These are phyloP conservation scores for Exophiala alcalophila DNA, from an alignment of 2,329 filamentous ascomycete genomes.

Conservation along the genomic window DNA sequence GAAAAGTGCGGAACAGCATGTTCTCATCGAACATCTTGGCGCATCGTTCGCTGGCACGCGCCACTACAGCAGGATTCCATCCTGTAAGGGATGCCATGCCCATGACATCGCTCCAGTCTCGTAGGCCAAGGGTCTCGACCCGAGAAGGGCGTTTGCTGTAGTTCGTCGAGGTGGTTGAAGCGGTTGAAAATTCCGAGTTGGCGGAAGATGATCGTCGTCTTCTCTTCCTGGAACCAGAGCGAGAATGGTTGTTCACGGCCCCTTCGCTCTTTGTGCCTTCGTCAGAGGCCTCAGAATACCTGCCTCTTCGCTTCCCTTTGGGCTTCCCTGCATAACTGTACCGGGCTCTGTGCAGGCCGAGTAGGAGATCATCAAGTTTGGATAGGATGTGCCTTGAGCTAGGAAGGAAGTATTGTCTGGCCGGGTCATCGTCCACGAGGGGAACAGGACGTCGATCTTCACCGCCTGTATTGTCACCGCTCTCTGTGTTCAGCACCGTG, in stretches of 20 bases:
- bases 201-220: conserved; percentile 11
- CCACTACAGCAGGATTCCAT: conserved; percentile 62
- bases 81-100: conserved; percentile 73
- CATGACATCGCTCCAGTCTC: conserved; percentile 84
- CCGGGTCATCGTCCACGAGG: conserved; percentile 68
- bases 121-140: conserved; percentile 39
- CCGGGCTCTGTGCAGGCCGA: conserved; percentile 66
- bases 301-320: conserved; percentile 10
- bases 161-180: not conserved
- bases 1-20: conserved; percentile 62
- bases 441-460: conserved; percentile 49
- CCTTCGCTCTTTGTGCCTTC: not conserved
- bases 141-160: conserved; percentile 3
- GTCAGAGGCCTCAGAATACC: conserved; percentile 2
- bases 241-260: conserved; percentile 8
- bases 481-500: conserved; percentile 28
- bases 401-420: conserved; percentile 63
- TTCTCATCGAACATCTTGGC: conserved; percentile 69
- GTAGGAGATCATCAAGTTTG: conserved; percentile 67
- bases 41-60: conserved; percentile 70
- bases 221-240: not conserved
- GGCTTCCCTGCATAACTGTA: conserved; percentile 45
- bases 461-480: conserved; percentile 16
- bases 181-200: conserved; percentile 6
- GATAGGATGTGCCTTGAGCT: conserved; percentile 67